Evolutionary conservation across 495 filamentous ascomycete species (phyloP).

Genomic region (Neurospora sp.): DNA sequence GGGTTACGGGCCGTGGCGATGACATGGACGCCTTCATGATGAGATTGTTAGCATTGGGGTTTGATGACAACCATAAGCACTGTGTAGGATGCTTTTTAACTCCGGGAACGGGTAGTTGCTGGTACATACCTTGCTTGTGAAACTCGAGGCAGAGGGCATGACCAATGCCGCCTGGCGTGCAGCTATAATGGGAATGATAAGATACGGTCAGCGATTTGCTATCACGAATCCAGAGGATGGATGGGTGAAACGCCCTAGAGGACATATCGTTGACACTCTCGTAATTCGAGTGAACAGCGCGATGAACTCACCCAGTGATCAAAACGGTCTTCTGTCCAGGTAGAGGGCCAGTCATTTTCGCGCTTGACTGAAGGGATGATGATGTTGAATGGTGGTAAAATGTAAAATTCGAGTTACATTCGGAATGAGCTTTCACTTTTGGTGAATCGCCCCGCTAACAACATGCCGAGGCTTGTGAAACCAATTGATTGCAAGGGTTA

Average conservation of each 20-base stretch:
- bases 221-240: background rate
- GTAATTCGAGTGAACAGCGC: background rate
- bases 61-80: background rate
- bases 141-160: conserved; percentile 40
- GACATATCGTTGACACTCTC: background rate
- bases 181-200: conserved; percentile 20
- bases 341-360: conserved; percentile 13
- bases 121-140: conserved; percentile 31
- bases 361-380: background rate
- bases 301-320: conserved; percentile 35
- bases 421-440: background rate
- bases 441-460: background rate
- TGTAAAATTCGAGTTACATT: background rate
- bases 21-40: conserved; percentile 35
- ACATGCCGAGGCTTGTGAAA: background rate
- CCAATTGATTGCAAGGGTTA: background rate
- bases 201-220: background rate
- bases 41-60: background rate
- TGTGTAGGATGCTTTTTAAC: background rate
- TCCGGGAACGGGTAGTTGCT: background rate
- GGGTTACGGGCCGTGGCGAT: conserved; percentile 44
- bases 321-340: conserved; percentile 40
- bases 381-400: background rate
- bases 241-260: background rate
- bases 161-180: conserved; percentile 45